Conservation (phyloP, 768 basidiomycete genomes). For the Mycena haematopus region DNA sequence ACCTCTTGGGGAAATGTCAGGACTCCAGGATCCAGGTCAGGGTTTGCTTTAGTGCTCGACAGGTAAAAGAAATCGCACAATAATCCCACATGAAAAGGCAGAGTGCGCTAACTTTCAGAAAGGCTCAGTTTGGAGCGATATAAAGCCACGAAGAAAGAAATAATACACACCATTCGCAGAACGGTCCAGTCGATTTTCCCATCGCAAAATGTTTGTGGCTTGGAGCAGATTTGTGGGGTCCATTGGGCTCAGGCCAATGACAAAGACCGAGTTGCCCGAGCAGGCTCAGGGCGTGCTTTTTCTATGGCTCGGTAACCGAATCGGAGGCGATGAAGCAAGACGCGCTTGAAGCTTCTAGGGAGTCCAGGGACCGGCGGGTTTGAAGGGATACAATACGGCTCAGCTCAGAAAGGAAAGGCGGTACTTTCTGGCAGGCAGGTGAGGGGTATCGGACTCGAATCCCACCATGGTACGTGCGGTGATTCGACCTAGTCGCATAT, state of each 20-base stretch:
- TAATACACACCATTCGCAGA: constrained; percentile 23
- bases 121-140: neutral
- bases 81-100: constrained; percentile 28
- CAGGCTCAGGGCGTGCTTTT: neutral
- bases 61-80: constrained; percentile 8
- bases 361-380: constrained; percentile 6
- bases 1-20: constrained; percentile 29
- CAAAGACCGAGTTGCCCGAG: neutral
- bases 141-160: neutral
- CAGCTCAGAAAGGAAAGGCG: neutral
- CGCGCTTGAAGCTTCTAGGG: constrained; percentile 3
- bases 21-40: constrained; percentile 1
- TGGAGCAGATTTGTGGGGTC: neutral
- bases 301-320: constrained; percentile 9
- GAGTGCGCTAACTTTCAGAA: constrained; percentile 24
- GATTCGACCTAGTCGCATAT: no score
- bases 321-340: constrained; percentile 15
- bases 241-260: constrained; percentile 1
- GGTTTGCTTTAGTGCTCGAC: neutral
- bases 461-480: no score
- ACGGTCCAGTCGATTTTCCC: constrained; percentile 26
- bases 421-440: neutral
- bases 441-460: no score
- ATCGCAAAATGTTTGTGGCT: constrained; percentile 17
- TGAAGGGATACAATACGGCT: neutral